Evolutionary conservation across 805 yeast species (phyloP).

Genomic region (Wickerhamomyces bisporus): DNA sequence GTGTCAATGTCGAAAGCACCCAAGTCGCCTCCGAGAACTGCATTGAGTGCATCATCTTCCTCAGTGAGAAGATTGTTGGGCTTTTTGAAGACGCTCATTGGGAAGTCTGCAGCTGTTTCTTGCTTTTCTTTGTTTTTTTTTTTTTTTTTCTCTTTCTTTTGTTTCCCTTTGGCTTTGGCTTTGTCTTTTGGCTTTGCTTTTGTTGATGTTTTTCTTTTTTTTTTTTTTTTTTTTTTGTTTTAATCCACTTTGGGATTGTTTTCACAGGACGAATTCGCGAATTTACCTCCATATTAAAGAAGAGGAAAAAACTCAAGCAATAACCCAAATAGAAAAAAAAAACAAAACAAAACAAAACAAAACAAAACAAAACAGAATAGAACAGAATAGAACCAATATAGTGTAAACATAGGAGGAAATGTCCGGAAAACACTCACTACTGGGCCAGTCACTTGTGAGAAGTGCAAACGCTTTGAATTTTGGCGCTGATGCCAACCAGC

Average conservation of each 20-base stretch:
- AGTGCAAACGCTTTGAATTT: slow-evolving; percentile 19
- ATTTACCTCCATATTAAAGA: too few species aligned
- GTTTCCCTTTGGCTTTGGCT: background rate
- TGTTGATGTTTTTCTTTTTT: background rate
- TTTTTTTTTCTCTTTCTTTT: background rate
- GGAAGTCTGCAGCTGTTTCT: too few species aligned
- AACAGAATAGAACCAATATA: too few species aligned
- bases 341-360: too few species aligned
- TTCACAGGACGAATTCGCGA: background rate
- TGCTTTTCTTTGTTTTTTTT: too few species aligned
- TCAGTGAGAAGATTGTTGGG: slow-evolving; percentile 22
- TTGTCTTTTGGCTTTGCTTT: too few species aligned
- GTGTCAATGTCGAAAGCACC: slow-evolving; percentile 19
- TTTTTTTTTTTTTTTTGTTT: too few species aligned
- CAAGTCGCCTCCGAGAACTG: slow-evolving; percentile 32
- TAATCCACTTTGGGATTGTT: too few species aligned
- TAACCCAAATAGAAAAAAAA: too few species aligned
- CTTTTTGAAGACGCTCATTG: slow-evolving; percentile 3
- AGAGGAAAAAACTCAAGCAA: too few species aligned
- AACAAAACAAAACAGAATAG: too few species aligned
- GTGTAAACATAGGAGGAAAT: too few species aligned
- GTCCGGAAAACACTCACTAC: slow-evolving; percentile 20
- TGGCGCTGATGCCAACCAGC: slow-evolving; percentile 11
- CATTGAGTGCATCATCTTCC: slow-evolving; percentile 35
- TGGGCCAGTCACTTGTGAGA: slow-evolving; percentile 25